Conservation (phyloP, 2,329 filamentous ascomycete genomes). For the Didymella keratinophila region DNA sequence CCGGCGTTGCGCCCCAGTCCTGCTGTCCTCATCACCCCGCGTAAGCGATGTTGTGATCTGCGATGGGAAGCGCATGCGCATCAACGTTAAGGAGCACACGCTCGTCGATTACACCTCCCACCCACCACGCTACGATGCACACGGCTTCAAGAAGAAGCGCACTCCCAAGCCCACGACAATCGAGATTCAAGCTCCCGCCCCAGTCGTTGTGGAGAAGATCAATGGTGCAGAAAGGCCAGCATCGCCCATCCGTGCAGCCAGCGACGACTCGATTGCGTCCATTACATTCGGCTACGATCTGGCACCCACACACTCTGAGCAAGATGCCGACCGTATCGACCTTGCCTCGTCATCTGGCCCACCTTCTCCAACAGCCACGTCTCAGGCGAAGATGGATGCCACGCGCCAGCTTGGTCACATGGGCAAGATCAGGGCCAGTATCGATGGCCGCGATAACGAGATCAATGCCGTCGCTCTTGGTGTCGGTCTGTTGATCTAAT, state of each 20-base stretch:
- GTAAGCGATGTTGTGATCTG: slow-evolving; percentile 57
- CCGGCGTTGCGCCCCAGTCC: slow-evolving; percentile 56
- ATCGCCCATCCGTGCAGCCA: slow-evolving; percentile 40
- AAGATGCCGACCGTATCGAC: slow-evolving; percentile 30
- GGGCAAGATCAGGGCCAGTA: slow-evolving; percentile 32
- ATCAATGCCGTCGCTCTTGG: slow-evolving; percentile 32
- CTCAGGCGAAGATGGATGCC: slow-evolving; percentile 35
- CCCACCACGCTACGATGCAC: slow-evolving; percentile 56
- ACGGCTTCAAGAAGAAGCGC: slow-evolving; percentile 45
- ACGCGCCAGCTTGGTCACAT: slow-evolving; percentile 28
- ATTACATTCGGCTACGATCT: slow-evolving; percentile 47
- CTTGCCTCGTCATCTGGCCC: slow-evolving; percentile 34
- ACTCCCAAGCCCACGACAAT: slow-evolving; percentile 17
- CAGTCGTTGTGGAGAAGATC: slow-evolving; percentile 15
- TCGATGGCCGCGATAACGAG: slow-evolving; percentile 25
- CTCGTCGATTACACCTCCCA: slow-evolving; percentile 53
- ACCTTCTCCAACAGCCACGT: slow-evolving; percentile 34
- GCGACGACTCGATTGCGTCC: slow-evolving; percentile 44
- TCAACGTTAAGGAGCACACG: slow-evolving; percentile 54
- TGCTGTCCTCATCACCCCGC: slow-evolving; percentile 54
- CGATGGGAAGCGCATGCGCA: slow-evolving; percentile 53
- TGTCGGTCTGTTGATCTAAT: slow-evolving; percentile 33
- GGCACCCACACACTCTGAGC: slow-evolving; percentile 35
- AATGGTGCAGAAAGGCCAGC: slow-evolving; percentile 28
- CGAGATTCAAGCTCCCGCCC: slow-evolving; percentile 7